Percentiles rank a stretch among this genome's conserved stretches.
Evolutionary conservation across 495 filamentous ascomycete species (phyloP).

Genomic region (Bacidia rubella): DNA sequence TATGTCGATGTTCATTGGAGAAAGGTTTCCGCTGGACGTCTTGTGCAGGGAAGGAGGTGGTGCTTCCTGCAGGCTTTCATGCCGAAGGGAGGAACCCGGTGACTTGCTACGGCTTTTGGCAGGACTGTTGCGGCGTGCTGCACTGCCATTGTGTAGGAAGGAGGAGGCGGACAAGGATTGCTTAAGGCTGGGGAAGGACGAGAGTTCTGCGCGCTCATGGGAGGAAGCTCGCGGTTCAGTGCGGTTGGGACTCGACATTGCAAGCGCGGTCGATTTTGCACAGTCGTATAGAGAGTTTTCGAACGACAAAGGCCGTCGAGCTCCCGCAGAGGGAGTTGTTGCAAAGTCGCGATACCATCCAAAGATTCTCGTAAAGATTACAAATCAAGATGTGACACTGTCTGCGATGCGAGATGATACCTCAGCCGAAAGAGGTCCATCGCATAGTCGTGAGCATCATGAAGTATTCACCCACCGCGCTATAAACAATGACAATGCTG

Average conservation of each 20-base stretch:
- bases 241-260: background rate
- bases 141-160: background rate
- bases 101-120: slow-evolving; percentile 2
- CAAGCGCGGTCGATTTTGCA: background rate
- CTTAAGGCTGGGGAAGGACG: slow-evolving; percentile 2
- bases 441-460: too few species aligned
- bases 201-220: background rate
- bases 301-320: background rate
- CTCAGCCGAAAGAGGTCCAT: too few species aligned
- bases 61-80: background rate
- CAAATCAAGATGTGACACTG: too few species aligned
- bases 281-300: background rate
- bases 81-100: background rate
- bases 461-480: too few species aligned
- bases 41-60: background rate
- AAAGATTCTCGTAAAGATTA: too few species aligned
- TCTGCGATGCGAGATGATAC: too few species aligned
- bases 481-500: too few species aligned
- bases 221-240: background rate
- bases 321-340: background rate
- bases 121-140: background rate
- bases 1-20: slow-evolving; percentile 8
- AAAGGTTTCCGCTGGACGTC: background rate
- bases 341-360: too few species aligned
- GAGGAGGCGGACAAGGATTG: slow-evolving; percentile 2